Conservation (phyloP, 306 rosid species). For the Cotoneaster glaucophyllus region DNA sequence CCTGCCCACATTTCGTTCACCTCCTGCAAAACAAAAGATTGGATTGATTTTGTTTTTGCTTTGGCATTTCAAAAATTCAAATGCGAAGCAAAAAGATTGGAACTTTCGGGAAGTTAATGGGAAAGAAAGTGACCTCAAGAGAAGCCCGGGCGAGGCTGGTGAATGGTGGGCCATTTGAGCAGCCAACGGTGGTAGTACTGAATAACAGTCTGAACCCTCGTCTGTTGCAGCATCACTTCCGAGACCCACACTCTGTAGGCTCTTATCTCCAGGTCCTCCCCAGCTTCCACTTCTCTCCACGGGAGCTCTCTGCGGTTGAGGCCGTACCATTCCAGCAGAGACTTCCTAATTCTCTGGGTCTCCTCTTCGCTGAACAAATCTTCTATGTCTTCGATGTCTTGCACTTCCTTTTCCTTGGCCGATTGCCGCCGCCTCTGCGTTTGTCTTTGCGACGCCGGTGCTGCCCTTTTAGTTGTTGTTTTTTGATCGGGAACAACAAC, state of each 20-base stretch:
- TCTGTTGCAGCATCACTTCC: slow-evolving; percentile 86
- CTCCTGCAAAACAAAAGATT: slow-evolving; percentile 41
- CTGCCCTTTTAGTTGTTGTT: neutral
- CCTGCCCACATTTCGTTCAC: slow-evolving; percentile 98
- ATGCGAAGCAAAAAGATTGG: slow-evolving; percentile 2
- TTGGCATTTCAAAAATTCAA: neutral
- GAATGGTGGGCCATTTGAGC: slow-evolving; percentile 75
- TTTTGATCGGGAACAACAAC: neutral
- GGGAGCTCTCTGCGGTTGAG: slow-evolving; percentile 70
- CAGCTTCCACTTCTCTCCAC: slow-evolving; percentile 46
- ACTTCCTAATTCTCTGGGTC: slow-evolving; percentile 33
- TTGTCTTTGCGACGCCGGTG: neutral
- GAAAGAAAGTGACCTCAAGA: slow-evolving; percentile 42
- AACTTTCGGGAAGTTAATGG: neutral
- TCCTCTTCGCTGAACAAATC: slow-evolving; percentile 53
- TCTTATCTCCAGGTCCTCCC: slow-evolving; percentile 31
- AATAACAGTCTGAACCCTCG: slow-evolving; percentile 82
- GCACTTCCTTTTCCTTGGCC: neutral
- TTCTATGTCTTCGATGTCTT: slow-evolving; percentile 71
- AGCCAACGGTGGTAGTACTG: slow-evolving; percentile 73
- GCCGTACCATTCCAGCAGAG: slow-evolving; percentile 70
- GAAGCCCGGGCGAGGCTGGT: slow-evolving; percentile 67
- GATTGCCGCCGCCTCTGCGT: neutral
- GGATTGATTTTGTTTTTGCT: too few species aligned
- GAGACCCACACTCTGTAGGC: slow-evolving; percentile 92